Conservation (phyloP, 2,329 filamentous ascomycete genomes). For the Aspergillus sp. region DNA sequence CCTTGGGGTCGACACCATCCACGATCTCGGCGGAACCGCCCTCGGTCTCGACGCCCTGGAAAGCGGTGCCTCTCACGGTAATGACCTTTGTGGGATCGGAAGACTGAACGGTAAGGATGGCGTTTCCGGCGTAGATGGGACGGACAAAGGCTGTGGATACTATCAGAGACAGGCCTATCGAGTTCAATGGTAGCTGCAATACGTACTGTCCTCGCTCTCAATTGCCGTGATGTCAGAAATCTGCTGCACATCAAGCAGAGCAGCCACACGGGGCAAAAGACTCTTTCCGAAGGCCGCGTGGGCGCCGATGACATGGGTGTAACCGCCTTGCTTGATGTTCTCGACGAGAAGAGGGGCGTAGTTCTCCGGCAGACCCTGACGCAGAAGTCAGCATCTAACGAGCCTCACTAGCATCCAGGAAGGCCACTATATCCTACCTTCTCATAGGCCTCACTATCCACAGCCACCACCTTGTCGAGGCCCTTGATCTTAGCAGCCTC, state of each 20-base stretch:
- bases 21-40: slow-evolving; percentile 74
- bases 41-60: slow-evolving; percentile 69
- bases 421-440: slow-evolving; percentile 56
- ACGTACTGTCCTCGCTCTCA: slow-evolving; percentile 77
- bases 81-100: slow-evolving; percentile 81
- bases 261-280: slow-evolving; percentile 84
- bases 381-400: slow-evolving; percentile 5
- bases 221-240: slow-evolving; percentile 88
- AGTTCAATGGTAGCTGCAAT: background rate
- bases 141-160: slow-evolving; percentile 71
- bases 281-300: slow-evolving; percentile 98
- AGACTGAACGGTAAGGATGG: slow-evolving; percentile 92
- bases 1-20: slow-evolving; percentile 80
- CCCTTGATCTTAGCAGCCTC: slow-evolving; percentile 87
- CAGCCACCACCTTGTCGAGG: slow-evolving; percentile 83
- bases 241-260: slow-evolving; percentile 86
- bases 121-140: slow-evolving; percentile 96
- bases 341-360: slow-evolving; percentile 90
- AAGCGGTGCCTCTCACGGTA: slow-evolving; percentile 90
- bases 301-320: slow-evolving; percentile 84
- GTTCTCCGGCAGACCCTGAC: slow-evolving; percentile 85
- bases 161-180: slow-evolving; percentile 14
- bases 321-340: slow-evolving; percentile 94
- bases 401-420: background rate
- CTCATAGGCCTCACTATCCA: slow-evolving; percentile 88